phyloP scores from a whole-genome alignment of 495 filamentous ascomycete genomes.

The Articulospora tetracladia region DNA sequence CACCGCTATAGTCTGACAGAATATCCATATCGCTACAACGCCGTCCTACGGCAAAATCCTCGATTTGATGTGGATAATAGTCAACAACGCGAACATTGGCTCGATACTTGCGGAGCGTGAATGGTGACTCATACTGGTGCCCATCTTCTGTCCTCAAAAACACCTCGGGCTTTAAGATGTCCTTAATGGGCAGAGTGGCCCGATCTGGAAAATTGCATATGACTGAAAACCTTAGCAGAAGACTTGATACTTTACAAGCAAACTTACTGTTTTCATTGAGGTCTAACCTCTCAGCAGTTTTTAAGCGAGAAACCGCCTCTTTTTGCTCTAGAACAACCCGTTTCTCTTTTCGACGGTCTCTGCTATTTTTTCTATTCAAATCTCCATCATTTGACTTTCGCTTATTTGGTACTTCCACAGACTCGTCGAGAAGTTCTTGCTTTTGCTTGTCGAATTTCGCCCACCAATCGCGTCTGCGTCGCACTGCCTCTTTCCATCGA shows the following conservation, averaged over 20 bases:
- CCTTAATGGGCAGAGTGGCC: slow-evolving; percentile 37
- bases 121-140: slow-evolving; percentile 51
- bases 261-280: slow-evolving; percentile 31
- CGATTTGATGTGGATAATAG: slow-evolving; percentile 67
- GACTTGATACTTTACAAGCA: neutral
- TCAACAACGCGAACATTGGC: slow-evolving; percentile 71
- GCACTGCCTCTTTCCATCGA: slow-evolving; percentile 56
- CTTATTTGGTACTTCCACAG: slow-evolving; percentile 3
- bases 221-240: slow-evolving; percentile 26
- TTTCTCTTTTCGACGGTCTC: slow-evolving; percentile 22
- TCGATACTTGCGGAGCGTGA: slow-evolving; percentile 70
- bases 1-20: slow-evolving; percentile 39
- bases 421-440: slow-evolving; percentile 15
- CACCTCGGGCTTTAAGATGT: slow-evolving; percentile 45
- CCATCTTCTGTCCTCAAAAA: slow-evolving; percentile 32
- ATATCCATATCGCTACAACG: slow-evolving; percentile 41
- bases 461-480: slow-evolving; percentile 59
- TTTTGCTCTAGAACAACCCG: slow-evolving; percentile 24
- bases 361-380: slow-evolving; percentile 27
- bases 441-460: slow-evolving; percentile 48
- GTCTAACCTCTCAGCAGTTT: slow-evolving; percentile 26
- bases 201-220: slow-evolving; percentile 40
- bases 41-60: slow-evolving; percentile 64
- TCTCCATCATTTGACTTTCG: slow-evolving; percentile 25
- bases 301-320: slow-evolving; percentile 27